Percentiles rank a stretch among this genome's conserved stretches.
Conservation (phyloP, 805 yeast genomes). For the Metschnikowia aberdeeniae region DNA sequence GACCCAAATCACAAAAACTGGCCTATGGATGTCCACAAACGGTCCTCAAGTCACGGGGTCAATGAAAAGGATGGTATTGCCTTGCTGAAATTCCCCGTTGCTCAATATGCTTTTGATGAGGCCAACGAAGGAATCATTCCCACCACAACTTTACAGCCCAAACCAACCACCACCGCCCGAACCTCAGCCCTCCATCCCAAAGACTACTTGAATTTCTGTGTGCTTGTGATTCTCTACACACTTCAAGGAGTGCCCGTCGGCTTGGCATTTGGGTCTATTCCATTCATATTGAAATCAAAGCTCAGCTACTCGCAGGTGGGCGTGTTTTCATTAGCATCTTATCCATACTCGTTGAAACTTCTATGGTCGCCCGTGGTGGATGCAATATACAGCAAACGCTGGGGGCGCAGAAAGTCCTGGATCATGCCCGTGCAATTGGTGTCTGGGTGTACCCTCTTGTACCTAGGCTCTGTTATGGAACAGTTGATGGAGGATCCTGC, state of each 20-base stretch:
- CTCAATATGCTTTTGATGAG: conserved; percentile 25
- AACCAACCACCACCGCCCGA: neutral
- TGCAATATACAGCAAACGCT: conserved; percentile 59
- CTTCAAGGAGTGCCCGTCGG: conserved; percentile 98
- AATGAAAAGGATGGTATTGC: conserved; percentile 7
- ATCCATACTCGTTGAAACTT: conserved; percentile 89
- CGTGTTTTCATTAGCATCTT: conserved; percentile 83
- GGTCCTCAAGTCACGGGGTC: conserved; percentile 2
- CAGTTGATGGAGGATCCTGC: conserved; percentile 47
- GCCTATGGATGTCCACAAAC: conserved; percentile 16
- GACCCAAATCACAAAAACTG: neutral
- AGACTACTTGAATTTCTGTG: conserved; percentile 41
- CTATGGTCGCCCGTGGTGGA: conserved; percentile 97
- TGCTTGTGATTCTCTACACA: conserved; percentile 70
- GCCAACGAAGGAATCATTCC: conserved; percentile 39
- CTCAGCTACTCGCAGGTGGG: conserved; percentile 88
- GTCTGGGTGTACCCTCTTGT: conserved; percentile 65
- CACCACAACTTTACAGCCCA: conserved; percentile 11
- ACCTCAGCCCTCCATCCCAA: conserved; percentile 6
- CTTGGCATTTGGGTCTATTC: conserved; percentile 89
- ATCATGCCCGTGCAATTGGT: conserved; percentile 86
- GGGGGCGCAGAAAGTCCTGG: conserved; percentile 91
- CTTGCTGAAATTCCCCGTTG: conserved; percentile 2
- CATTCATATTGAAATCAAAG: conserved; percentile 79
- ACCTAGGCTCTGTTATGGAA: conserved; percentile 57